Percentiles rank a stretch among this genome's conserved stretches.
Conservation (phyloP, 1,284 basidiomycete species). For the Tranzscheliella williamsii region DNA sequence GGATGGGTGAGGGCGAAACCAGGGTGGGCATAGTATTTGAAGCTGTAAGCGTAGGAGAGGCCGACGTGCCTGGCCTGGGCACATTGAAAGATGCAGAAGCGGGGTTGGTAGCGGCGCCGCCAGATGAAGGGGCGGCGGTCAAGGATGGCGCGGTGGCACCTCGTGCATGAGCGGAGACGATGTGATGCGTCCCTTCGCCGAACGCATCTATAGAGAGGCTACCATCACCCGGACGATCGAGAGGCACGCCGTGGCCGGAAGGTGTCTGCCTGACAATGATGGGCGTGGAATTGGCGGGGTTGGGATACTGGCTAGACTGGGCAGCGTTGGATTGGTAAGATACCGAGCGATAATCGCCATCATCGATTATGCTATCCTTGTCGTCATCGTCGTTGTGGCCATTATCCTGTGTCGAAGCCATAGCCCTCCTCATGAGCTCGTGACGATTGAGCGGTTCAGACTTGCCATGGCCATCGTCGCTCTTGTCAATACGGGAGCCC, state of each 20-base stretch:
- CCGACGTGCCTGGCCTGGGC: neutral
- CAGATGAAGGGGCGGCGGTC: neutral
- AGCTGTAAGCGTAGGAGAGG: conserved; percentile 15
- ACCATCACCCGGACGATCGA: conserved; percentile 43
- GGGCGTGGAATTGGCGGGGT: conserved; percentile 16
- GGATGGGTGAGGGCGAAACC: conserved; percentile 33
- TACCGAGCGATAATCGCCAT: conserved; percentile 20
- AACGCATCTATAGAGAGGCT: conserved; percentile 45
- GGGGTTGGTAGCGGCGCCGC: neutral
- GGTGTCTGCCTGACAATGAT: conserved; percentile 17
- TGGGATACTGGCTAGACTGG: neutral
- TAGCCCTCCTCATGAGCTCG: conserved; percentile 55
- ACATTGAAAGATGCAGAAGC: neutral
- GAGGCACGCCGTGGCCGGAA: neutral
- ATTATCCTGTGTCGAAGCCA: conserved; percentile 41
- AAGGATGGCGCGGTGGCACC: neutral
- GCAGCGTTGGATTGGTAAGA: conserved; percentile 26
- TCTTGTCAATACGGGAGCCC: conserved; percentile 25
- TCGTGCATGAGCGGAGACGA: conserved; percentile 2
- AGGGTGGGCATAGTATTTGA: conserved; percentile 32
- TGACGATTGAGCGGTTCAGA: conserved; percentile 42
- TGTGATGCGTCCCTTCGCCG: conserved; percentile 3
- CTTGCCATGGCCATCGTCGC: conserved; percentile 35
- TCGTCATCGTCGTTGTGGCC: conserved; percentile 13
- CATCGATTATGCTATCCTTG: conserved; percentile 24